A percentile compares a stretch with the other conserved stretches of the same genome.
phyloP scores from a whole-genome alignment of 192 early-diverging fungal species.

The Podila epigama region DNA sequence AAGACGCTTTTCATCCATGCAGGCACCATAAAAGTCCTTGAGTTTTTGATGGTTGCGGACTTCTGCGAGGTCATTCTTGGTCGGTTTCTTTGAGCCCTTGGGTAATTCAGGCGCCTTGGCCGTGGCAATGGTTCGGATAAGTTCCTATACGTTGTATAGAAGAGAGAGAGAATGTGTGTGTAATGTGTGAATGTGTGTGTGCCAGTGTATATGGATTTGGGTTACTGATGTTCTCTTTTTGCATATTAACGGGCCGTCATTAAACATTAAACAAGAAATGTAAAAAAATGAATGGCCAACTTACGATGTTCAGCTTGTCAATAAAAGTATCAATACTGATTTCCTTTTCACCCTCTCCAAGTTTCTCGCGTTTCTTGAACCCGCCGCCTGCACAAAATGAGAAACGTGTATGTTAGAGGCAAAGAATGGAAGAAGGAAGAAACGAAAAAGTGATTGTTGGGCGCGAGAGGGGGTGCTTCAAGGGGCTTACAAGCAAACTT shows the following conservation, averaged over 20 bases:
- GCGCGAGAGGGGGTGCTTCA: background rate
- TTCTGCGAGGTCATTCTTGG: conserved; percentile 35
- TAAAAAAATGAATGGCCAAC: background rate
- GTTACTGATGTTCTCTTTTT: background rate
- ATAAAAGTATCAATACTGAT: conserved; percentile 4
- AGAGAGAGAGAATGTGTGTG: background rate
- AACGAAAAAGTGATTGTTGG: background rate
- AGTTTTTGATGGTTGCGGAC: conserved; percentile 59
- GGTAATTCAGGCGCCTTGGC: conserved; percentile 35
- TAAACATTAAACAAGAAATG: background rate
- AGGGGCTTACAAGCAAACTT: conserved; percentile 67
- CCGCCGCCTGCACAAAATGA: conserved; percentile 11
- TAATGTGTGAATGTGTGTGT: too few species aligned
- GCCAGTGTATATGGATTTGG: too few species aligned
- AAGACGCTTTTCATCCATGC: conserved; percentile 51
- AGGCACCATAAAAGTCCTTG: conserved; percentile 61
- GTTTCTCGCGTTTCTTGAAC: conserved; percentile 10
- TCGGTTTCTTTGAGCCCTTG: too few species aligned
- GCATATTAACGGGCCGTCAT: background rate
- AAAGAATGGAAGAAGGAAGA: background rate
- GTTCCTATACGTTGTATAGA: conserved; percentile 22
- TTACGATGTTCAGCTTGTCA: conserved; percentile 12
- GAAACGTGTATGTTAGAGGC: background rate
- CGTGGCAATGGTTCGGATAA: conserved; percentile 53
- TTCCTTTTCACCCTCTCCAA: conserved; percentile 8